Percentiles rank a stretch among this genome's conserved stretches.
These are phyloP conservation scores for Biscogniauxia sp. DNA, from an alignment of 2,329 filamentous ascomycete species.

Conservation along the genomic window DNA sequence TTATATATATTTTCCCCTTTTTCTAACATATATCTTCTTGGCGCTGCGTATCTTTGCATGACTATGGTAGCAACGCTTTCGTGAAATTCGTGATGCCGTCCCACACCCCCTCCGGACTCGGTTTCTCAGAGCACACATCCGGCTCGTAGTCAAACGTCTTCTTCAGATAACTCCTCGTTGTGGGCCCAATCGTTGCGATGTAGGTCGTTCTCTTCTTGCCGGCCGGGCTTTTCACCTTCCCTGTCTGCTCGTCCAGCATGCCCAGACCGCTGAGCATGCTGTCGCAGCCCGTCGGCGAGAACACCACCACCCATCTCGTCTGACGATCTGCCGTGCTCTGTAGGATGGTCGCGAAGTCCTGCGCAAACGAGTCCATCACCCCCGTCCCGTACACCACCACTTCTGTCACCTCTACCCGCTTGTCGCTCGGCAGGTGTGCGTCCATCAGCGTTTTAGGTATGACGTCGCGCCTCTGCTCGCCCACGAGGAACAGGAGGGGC, in stretches of 20 bases:
- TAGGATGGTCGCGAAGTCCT: slow-evolving; percentile 59
- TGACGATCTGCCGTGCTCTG: slow-evolving; percentile 38
- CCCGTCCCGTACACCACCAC: slow-evolving; percentile 83
- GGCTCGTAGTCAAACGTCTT: slow-evolving; percentile 65
- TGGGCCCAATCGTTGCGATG: slow-evolving; percentile 89
- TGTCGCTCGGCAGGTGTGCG: slow-evolving; percentile 42
- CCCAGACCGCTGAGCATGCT: slow-evolving; percentile 55
- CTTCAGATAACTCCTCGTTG: slow-evolving; percentile 73
- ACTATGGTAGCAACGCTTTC: slow-evolving; percentile 8
- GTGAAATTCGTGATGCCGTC: slow-evolving; percentile 55
- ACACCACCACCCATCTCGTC: slow-evolving; percentile 72
- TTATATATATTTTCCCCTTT: too few relatives aligned
- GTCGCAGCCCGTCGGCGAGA: slow-evolving; percentile 65
- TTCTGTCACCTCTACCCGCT: slow-evolving; percentile 69
- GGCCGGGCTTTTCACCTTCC: slow-evolving; percentile 31
- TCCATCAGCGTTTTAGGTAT: slow-evolving; percentile 79
- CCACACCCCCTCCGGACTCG: slow-evolving; percentile 76
- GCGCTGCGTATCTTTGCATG: too few relatives aligned
- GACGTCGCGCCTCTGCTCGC: slow-evolving; percentile 84
- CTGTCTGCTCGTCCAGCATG: slow-evolving; percentile 46
- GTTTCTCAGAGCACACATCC: slow-evolving; percentile 77
- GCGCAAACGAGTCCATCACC: slow-evolving; percentile 74
- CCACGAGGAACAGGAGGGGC: slow-evolving; percentile 80
- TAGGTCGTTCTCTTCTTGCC: slow-evolving; percentile 47
- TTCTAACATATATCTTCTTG: too few relatives aligned